Percentiles rank a stretch among this genome's conserved stretches.
These are phyloP conservation scores for Pulveroboletus sp. DNA, from an alignment of 768 basidiomycete genomes.

Conservation along the genomic window DNA sequence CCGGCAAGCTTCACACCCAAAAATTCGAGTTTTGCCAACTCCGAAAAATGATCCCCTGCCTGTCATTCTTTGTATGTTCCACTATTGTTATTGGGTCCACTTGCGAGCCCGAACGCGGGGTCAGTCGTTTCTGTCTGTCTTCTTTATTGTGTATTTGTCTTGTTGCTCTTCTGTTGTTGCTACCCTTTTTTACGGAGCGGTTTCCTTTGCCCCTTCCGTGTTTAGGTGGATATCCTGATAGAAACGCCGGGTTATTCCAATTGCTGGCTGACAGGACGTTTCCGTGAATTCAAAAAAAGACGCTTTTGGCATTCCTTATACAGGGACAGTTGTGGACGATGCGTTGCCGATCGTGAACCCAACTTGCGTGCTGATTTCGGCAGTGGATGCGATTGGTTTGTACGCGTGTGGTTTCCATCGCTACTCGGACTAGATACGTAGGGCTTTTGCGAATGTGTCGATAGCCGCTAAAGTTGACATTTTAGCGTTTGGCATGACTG, in stretches of 20 bases:
- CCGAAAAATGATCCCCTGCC: slow-evolving; percentile 22
- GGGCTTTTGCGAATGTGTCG: no score
- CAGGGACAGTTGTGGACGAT: background rate
- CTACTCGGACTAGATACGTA: no score
- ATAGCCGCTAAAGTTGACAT: no score
- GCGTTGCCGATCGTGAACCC: background rate
- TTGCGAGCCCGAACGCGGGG: slow-evolving; percentile 13
- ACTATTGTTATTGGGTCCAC: slow-evolving; percentile 7
- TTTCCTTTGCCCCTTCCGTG: background rate
- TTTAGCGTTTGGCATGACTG: no score
- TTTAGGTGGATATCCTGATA: slow-evolving; percentile 7
- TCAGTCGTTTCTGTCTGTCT: slow-evolving; percentile 11
- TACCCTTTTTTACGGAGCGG: background rate
- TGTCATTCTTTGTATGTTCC: background rate
- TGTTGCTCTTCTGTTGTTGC: slow-evolving; percentile 1
- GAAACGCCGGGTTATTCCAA: background rate
- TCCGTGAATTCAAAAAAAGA: background rate
- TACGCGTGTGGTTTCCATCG: no score
- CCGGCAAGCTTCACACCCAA: slow-evolving; percentile 22
- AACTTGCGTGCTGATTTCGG: no score
- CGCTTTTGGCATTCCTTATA: background rate
- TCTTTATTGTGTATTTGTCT: slow-evolving; percentile 29
- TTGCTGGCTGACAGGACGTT: background rate
- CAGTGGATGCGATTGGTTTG: no score
- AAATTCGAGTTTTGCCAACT: slow-evolving; percentile 23